Evolutionary conservation across 306 rosid species (phyloP).

Genomic region (Inga leiocalycina): DNA sequence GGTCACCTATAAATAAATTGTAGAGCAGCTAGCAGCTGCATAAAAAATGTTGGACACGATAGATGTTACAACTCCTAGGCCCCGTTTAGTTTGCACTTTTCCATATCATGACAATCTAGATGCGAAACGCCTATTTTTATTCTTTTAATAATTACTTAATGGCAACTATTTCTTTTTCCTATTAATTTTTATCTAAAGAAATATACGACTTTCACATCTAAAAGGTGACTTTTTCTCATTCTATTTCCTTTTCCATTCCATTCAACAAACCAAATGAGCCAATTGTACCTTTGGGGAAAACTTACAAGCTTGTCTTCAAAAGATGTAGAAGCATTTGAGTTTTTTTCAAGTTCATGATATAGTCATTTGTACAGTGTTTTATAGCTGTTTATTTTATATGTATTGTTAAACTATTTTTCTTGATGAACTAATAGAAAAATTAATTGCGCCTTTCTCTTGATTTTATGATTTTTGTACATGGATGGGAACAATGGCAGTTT

Average conservation of each 20-base stretch:
- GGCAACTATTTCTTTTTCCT: background rate
- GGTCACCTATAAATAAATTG: background rate
- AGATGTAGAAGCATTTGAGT: slow-evolving; percentile 17
- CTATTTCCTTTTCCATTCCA: background rate
- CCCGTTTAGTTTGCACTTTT: background rate
- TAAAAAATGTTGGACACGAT: slow-evolving; percentile 8
- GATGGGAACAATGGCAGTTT: slow-evolving; percentile 25
- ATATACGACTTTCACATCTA: background rate
- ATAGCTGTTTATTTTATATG: slow-evolving; percentile 22
- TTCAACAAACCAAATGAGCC: background rate
- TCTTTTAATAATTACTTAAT: background rate
- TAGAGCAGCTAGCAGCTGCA: slow-evolving; percentile 10
- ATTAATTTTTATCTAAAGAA: background rate
- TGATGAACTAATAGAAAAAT: background rate
- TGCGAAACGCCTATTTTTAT: background rate
- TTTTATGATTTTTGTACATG: background rate
- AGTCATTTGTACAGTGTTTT: slow-evolving; percentile 5
- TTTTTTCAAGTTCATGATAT: slow-evolving; percentile 25
- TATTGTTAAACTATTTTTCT: slow-evolving; percentile 7
- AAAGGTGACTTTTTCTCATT: background rate
- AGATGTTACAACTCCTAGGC: background rate
- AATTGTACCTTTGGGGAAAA: slow-evolving; percentile 4
- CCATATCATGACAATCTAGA: background rate
- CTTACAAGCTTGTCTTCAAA: slow-evolving; percentile 14
- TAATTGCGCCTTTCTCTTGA: background rate